A percentile compares a stretch with the other conserved stretches of the same genome.
Conservation (phyloP, 495 filamentous ascomycete species). For the Oidiodendron maius region DNA sequence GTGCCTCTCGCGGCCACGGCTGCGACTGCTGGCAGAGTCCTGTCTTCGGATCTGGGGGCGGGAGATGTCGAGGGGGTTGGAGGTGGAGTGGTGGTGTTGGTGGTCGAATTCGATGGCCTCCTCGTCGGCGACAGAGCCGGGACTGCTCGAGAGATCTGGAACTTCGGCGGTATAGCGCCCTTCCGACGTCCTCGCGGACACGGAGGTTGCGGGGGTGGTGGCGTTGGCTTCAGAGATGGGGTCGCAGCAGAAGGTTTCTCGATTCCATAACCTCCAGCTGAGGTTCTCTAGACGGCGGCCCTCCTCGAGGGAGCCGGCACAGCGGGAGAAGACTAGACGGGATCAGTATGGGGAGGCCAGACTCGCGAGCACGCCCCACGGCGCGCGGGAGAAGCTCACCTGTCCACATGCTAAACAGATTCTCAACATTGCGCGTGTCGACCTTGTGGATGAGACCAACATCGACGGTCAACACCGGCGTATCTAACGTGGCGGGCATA, state of each 20-base stretch:
- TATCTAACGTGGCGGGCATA: conserved; percentile 60
- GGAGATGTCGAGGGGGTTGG: conserved; percentile 46
- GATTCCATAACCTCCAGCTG: conserved; percentile 92
- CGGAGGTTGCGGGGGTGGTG: conserved; percentile 37
- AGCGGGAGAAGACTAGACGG: conserved; percentile 81
- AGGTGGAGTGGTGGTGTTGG: conserved; percentile 35
- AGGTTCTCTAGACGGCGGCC: conserved; percentile 90
- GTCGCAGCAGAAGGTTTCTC: conserved; percentile 94
- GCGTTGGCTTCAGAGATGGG: conserved; percentile 28
- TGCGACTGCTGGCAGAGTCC: conserved; percentile 51
- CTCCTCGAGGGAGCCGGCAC: conserved; percentile 89
- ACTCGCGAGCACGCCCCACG: background rate
- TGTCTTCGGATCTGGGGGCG: conserved; percentile 52
- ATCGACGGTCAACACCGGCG: conserved; percentile 75
- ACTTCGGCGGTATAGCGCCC: conserved; percentile 49
- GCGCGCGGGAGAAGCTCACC: conserved; percentile 51
- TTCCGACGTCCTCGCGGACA: conserved; percentile 33
- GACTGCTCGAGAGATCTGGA: conserved; percentile 84
- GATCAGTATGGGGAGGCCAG: conserved; percentile 1
- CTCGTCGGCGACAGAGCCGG: conserved; percentile 73
- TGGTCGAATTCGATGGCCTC: conserved; percentile 65
- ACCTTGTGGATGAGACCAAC: conserved; percentile 86
- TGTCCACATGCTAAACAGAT: conserved; percentile 96
- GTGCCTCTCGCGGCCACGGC: conserved; percentile 76
- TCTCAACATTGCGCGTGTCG: conserved; percentile 86